Conservation (phyloP, 192 early-diverging fungal species). For the Podila verticillata region DNA sequence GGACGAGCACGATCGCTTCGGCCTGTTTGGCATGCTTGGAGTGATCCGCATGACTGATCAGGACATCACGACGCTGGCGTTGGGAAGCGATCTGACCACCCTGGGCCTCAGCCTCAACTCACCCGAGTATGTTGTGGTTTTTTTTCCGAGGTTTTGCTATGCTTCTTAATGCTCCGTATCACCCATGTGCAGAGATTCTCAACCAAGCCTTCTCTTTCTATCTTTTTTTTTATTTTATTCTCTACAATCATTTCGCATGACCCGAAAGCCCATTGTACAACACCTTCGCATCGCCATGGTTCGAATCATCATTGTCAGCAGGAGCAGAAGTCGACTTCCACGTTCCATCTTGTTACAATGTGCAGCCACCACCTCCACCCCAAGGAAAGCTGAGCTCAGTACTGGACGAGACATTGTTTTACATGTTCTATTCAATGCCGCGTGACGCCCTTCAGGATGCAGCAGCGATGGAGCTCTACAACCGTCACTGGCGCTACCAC, state of each 20-base stretch:
- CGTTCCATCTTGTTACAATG: constrained; percentile 88
- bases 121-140: constrained; percentile 62
- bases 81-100: constrained; percentile 91
- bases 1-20: constrained; percentile 72
- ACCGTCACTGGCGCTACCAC: constrained; percentile 96
- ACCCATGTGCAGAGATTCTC: not conserved
- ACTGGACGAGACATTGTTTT: constrained; percentile 95
- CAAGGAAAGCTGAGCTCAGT: constrained; percentile 78
- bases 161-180: not conserved
- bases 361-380: constrained; percentile 74
- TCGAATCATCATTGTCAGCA: constrained; percentile 72
- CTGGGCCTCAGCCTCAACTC: constrained; percentile 83
- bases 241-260: not conserved
- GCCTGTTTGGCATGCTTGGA: constrained; percentile 88
- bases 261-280: constrained; percentile 75
- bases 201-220: not conserved
- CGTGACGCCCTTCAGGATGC: constrained; percentile 91
- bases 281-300: constrained; percentile 91
- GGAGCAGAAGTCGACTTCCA: constrained; percentile 87
- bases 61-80: constrained; percentile 81
- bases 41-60: constrained; percentile 83
- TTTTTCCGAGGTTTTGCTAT: not conserved
- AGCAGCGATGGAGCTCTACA: constrained; percentile 93
- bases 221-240: constrained; percentile 17
- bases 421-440: constrained; percentile 98